phyloP scores from a whole-genome alignment of 2,329 filamentous ascomycete genomes.

The Cercospora sp. region DNA sequence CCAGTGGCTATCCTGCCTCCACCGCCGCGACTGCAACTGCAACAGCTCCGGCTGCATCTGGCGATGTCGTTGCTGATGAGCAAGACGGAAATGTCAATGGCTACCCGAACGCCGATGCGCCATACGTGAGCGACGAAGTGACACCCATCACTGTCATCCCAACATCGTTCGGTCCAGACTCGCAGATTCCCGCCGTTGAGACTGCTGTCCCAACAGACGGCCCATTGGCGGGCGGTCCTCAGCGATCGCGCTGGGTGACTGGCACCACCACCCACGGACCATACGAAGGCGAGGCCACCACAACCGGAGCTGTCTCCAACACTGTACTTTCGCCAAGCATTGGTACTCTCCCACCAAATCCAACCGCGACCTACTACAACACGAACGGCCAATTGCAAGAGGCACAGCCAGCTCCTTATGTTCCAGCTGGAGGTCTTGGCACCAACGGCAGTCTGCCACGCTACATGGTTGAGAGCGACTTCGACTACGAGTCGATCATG shows the following conservation, averaged over 20 bases:
- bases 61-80: slow-evolving; percentile 24
- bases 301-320: slow-evolving; percentile 67
- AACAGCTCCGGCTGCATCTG: neutral
- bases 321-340: slow-evolving; percentile 60
- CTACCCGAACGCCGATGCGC: slow-evolving; percentile 48
- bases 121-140: slow-evolving; percentile 41
- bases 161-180: slow-evolving; percentile 47
- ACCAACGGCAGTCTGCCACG: slow-evolving; percentile 76
- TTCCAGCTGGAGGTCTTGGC: slow-evolving; percentile 68
- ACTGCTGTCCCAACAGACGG: slow-evolving; percentile 35
- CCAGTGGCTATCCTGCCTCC: neutral
- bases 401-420: slow-evolving; percentile 70
- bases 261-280: slow-evolving; percentile 68
- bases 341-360: slow-evolving; percentile 57
- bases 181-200: slow-evolving; percentile 43
- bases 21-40: neutral
- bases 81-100: slow-evolving; percentile 40
- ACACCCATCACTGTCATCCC: slow-evolving; percentile 40
- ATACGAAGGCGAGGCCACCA: slow-evolving; percentile 65
- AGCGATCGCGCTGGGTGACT: slow-evolving; percentile 52
- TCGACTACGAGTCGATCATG: slow-evolving; percentile 76
- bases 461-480: slow-evolving; percentile 77
- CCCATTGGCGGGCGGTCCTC: slow-evolving; percentile 43
- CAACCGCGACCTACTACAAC: slow-evolving; percentile 68
- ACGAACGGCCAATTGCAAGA: slow-evolving; percentile 67